Evolutionary conservation across 352 stramenopile genomes (phyloP).

Genomic region (Pythium inflatum): DNA sequence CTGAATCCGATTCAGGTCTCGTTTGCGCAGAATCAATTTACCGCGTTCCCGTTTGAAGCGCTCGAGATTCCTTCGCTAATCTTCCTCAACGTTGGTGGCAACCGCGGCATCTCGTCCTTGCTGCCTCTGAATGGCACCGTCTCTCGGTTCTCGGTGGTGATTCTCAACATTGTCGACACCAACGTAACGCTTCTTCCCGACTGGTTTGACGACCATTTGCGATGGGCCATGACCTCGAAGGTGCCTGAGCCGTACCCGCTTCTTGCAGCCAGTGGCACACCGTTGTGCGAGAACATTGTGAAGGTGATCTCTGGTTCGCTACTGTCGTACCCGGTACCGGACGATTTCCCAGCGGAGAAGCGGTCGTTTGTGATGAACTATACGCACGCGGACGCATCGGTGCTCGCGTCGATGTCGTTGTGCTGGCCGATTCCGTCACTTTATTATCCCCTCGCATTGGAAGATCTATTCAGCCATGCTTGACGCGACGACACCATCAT

Average conservation of each 20-base stretch:
- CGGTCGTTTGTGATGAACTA: conserved; percentile 9
- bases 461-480: no score
- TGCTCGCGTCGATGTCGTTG: neutral
- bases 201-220: conserved; percentile 8
- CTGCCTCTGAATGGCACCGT: neutral
- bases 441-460: conserved; percentile 1
- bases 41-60: conserved; percentile 11
- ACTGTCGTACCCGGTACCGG: neutral
- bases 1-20: conserved; percentile 14
- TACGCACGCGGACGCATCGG: neutral
- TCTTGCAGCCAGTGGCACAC: neutral
- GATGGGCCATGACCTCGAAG: neutral
- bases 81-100: conserved; percentile 15
- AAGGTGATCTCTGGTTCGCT: neutral
- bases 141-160: neutral
- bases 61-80: neutral
- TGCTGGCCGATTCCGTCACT: neutral
- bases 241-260: neutral
- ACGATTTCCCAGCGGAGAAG: neutral
- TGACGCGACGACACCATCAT: no score
- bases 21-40: conserved; percentile 5
- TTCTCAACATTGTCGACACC: conserved; percentile 11
- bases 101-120: conserved; percentile 13
- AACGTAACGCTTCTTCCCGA: conserved; percentile 8
- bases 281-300: neutral